A percentile compares a stretch with the other conserved stretches of the same genome.
Evolutionary conservation across 2,329 filamentous ascomycete species (phyloP).

Genomic region (Pestalotiopsis sp.): DNA sequence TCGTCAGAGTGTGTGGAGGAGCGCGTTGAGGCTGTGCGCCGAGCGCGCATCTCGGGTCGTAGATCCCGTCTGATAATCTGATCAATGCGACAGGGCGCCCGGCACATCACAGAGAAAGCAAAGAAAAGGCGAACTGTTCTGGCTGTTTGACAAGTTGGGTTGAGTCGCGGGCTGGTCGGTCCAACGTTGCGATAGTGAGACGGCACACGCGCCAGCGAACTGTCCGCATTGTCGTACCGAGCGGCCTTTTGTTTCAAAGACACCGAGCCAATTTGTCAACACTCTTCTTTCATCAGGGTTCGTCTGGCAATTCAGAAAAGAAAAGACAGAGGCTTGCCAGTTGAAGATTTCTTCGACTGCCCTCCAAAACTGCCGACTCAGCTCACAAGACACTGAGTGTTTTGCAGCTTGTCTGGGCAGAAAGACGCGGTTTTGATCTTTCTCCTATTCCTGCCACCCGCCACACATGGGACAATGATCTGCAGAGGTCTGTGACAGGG

Average conservation of each 20-base stretch:
- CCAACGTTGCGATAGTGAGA: neutral
- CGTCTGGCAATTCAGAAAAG: too few species aligned
- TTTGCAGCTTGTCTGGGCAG: too few species aligned
- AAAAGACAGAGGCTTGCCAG: too few species aligned
- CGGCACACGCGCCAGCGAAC: neutral
- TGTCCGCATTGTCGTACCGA: neutral
- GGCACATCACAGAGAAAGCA: neutral
- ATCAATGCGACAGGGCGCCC: constrained; percentile 5
- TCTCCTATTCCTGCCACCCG: too few species aligned
- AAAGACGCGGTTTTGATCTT: too few species aligned
- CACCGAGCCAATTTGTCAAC: neutral
- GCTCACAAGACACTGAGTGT: too few species aligned
- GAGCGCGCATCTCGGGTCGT: neutral
- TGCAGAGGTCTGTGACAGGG: too few species aligned
- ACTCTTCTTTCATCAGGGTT: too few species aligned
- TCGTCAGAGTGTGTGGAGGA: neutral
- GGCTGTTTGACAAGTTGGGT: neutral
- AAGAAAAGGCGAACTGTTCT: neutral
- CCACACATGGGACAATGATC: too few species aligned
- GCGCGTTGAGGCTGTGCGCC: neutral
- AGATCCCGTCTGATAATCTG: constrained; percentile 13
- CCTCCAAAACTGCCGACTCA: too few species aligned
- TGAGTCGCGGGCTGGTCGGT: neutral
- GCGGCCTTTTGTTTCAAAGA: constrained; percentile 1
- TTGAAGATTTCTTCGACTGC: too few species aligned